Conservation (phyloP, 2,329 filamentous ascomycete genomes). For the Paecilomyces niveus region DNA sequence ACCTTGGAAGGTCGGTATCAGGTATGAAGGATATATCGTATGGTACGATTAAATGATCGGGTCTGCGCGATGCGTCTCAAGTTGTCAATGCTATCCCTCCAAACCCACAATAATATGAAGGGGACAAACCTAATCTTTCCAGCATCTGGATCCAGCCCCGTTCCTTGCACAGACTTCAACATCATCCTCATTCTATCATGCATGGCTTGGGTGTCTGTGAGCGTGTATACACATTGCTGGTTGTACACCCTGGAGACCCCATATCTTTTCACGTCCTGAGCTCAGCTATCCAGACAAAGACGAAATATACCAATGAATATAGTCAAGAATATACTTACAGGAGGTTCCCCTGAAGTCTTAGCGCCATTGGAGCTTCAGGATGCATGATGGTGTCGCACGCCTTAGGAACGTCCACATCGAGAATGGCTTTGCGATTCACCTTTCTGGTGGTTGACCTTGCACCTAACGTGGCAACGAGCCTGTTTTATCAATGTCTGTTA, state of each 20-base stretch:
- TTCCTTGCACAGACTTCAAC: slow-evolving; percentile 50
- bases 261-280: slow-evolving; percentile 41
- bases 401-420: slow-evolving; percentile 76
- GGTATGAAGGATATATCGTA: slow-evolving; percentile 80
- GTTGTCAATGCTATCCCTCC: neutral
- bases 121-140: slow-evolving; percentile 61
- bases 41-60: slow-evolving; percentile 65
- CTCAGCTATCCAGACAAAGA: neutral
- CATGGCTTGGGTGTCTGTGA: slow-evolving; percentile 70
- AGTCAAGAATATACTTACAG: slow-evolving; percentile 47
- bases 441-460: slow-evolving; percentile 63
- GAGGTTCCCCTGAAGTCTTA: slow-evolving; percentile 82
- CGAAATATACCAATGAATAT: neutral
- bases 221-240: slow-evolving; percentile 80
- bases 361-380: slow-evolving; percentile 77
- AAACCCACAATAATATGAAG: neutral
- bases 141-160: slow-evolving; percentile 61
- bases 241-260: slow-evolving; percentile 78
- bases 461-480: slow-evolving; percentile 87
- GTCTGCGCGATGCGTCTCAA: slow-evolving; percentile 42
- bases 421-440: slow-evolving; percentile 77
- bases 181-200: slow-evolving; percentile 66
- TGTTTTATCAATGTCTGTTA: slow-evolving; percentile 33
- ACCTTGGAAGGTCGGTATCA: slow-evolving; percentile 54
- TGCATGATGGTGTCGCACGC: slow-evolving; percentile 84